Evolutionary conservation across 805 yeast genomes (phyloP), one percentile per base, ranked within the genome.

Genomic region (Yarrowia alimentaria): DNA sequence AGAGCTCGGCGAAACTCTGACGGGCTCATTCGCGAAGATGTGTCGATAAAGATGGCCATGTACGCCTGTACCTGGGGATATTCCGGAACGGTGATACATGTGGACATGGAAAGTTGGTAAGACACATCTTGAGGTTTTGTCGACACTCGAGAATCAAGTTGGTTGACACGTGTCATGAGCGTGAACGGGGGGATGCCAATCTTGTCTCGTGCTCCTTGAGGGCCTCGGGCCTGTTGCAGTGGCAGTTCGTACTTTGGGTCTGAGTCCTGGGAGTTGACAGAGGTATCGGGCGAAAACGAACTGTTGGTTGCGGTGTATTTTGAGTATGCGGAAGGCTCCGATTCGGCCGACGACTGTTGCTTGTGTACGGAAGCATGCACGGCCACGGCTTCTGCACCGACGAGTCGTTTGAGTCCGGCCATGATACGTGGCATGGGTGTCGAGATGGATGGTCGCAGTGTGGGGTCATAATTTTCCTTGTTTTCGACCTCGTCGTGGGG

Each of bases 321-420:
- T 5, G 47, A 40, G n/a, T 26, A 40, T 11, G 47, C 24, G 14
- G 47, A 40, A 18, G 32, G 33, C 3, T 28, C 47, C 4, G 33
- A 19, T 10, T 40, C 47, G 1, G 32, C 47, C 3, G 33, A 40
- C 12, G 30, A 17, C 16, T 37, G 43, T 9, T 37, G 43, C 12
- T 37, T 37, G 43, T 37, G 43, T 12, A 37, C 43, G 17, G 24
- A 32, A 5, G 47, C 47, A n/a, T 40, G 33, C 2, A 40, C 47
- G 2, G 33, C 32, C 4, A 40, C 47, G 1, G 32, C n/a, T 18
- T 40, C 33, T 3, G 47, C 33, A 1, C 33, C 47, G 5, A 40
- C 33, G 4, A 37, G 30, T 9, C 43, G 43, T 14, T 37, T 37
- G 22, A 37, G 30, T 6, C 43, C 43, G 13, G 43, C 43, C 4